Evolutionary conservation across 345 rosid genomes (phyloP), one percentile per base, ranked within the genome.

Genomic region (Laguncularia racemosa): DNA sequence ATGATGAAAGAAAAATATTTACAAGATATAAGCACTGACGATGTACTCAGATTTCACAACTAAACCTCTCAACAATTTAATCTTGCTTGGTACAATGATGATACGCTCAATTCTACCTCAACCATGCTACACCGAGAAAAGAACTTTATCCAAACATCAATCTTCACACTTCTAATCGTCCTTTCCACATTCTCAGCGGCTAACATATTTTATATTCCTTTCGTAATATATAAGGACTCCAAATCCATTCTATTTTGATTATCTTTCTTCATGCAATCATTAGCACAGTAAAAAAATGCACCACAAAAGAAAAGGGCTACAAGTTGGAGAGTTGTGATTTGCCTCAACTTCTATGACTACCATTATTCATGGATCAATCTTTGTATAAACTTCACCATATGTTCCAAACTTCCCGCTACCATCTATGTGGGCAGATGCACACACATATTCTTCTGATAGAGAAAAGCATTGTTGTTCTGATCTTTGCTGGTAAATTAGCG

Each of bases 131-230:
- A 80, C 13, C 80, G 68, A 0, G 56, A 60, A 6, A 80, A 68
- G 58, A 66, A 82, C 14, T 57, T 68, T 65, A 78, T 71, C 88
- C 83, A 79, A 17, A 68, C 81, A 13, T 77, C 73, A 13, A 77
- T 62, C 58, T 62, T 79, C 72, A 73, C 84, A n/a, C 57, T 12
- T 53, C 76, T 20, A 19, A 54, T 18, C 40, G 20, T 67, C 76
- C 85, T 56, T 9, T 83, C 78, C 14, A 65, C 75, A 17, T 78
- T 80, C 46, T 80, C 83, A 0, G 59, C 16, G 2, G 74, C 79
- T n/a, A 83, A 53, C 8, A 71, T 67, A 52, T 59, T 73, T 52
- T 55, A 67, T 26, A 73, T 59, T 53, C 61, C 80, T 12, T 71
- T 50, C 14, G 64, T 47, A 14, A 77, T 65, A 53, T 18, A 64